Conservation (phyloP, 2,329 filamentous ascomycete genomes). For the Colletotrichum theobromicola region DNA sequence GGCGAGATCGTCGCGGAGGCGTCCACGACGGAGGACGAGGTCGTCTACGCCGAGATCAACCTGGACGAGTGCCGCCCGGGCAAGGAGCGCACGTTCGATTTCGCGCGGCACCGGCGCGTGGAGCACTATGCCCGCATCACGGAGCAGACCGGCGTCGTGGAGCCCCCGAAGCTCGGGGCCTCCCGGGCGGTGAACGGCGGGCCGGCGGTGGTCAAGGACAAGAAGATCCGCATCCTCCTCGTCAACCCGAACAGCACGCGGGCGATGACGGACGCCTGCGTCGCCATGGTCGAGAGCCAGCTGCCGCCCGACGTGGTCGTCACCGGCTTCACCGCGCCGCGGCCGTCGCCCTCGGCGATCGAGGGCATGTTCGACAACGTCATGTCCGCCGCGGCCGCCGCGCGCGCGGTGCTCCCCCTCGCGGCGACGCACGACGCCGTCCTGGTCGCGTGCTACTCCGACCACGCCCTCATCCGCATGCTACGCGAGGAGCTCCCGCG, state of each 20-base stretch:
- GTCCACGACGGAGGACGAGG: slow-evolving; percentile 51
- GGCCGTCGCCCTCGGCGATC: slow-evolving; percentile 42
- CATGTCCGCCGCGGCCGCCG: slow-evolving; percentile 47
- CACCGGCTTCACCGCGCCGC: slow-evolving; percentile 14
- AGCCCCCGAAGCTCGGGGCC: slow-evolving; percentile 11
- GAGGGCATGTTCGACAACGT: slow-evolving; percentile 66
- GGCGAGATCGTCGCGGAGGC: slow-evolving; percentile 55
- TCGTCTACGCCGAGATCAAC: slow-evolving; percentile 55
- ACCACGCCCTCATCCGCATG: slow-evolving; percentile 14
- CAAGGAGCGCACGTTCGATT: slow-evolving; percentile 53
- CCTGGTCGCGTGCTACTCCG: slow-evolving; percentile 13
- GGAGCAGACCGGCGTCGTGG: slow-evolving; percentile 39
- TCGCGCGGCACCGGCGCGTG: slow-evolving; percentile 44
- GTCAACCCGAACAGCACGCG: slow-evolving; percentile 81
- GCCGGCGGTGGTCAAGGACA: not conserved
- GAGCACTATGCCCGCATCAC: slow-evolving; percentile 46
- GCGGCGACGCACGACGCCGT: slow-evolving; percentile 41
- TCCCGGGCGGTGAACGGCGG: not conserved
- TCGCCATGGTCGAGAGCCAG: slow-evolving; percentile 49
- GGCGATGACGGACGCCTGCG: slow-evolving; percentile 73
- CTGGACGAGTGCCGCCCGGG: slow-evolving; percentile 50
- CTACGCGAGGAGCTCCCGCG: slow-evolving; percentile 16
- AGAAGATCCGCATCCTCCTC: slow-evolving; percentile 58
- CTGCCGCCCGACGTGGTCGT: slow-evolving; percentile 38
- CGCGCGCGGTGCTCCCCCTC: slow-evolving; percentile 34